phyloP scores from a whole-genome alignment of 208 protist species.

The Porcisia deanei region DNA sequence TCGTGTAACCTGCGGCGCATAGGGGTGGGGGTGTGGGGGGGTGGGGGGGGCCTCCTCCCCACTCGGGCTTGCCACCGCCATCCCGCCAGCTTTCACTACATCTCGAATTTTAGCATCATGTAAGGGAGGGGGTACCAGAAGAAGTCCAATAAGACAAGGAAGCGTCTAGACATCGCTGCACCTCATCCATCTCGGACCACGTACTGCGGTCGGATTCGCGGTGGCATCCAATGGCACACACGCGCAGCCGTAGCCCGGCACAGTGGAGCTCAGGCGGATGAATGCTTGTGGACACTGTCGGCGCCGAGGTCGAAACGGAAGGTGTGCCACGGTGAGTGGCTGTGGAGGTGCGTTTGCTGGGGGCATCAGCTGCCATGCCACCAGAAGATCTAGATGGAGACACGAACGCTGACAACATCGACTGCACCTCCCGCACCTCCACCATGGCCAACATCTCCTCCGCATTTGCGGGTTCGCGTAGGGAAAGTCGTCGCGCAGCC shows the following conservation, averaged over 20 bases:
- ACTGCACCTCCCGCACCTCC: constrained; percentile 18
- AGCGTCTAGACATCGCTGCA: constrained; percentile 46
- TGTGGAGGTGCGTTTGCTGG: constrained; percentile 6
- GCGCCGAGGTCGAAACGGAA: neutral
- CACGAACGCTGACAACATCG: constrained; percentile 7
- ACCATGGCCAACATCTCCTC: constrained; percentile 60
- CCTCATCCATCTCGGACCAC: constrained; percentile 43
- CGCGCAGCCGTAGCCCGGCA: constrained; percentile 54
- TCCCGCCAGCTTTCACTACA: neutral
- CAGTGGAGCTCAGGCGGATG: constrained; percentile 75
- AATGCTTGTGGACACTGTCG: constrained; percentile 22
- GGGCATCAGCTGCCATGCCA: neutral
- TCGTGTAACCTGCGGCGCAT: neutral
- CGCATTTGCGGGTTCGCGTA: constrained; percentile 66
- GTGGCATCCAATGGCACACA: constrained; percentile 45
- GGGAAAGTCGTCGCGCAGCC: constrained; percentile 58
- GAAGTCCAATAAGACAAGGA: constrained; percentile 35
- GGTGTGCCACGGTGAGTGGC: constrained; percentile 6
- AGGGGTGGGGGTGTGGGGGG: too few relatives aligned
- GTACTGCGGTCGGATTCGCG: constrained; percentile 21
- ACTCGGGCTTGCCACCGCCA: neutral
- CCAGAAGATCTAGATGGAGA: neutral
- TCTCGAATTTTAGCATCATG: neutral
- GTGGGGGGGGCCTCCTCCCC: neutral
- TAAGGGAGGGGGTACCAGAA: neutral